Base-by-base conservation (phyloP, 345 rosid species). In the Pistacia vera region DNA sequence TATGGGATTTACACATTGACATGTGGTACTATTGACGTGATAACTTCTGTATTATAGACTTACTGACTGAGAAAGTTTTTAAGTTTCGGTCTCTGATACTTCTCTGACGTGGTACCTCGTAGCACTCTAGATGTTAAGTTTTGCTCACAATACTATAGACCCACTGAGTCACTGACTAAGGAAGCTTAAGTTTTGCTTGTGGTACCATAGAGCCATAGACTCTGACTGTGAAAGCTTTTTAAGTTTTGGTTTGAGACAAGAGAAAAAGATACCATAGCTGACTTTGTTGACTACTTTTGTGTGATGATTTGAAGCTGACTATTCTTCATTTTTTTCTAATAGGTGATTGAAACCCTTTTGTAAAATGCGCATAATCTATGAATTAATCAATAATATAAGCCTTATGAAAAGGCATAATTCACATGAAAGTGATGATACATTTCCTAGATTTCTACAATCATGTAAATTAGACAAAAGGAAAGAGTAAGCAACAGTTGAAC, bases 381-480 rank as follows among this genome's bases (percentile, higher is more conserved):
- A 14, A 76, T 28, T 59, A 73, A 41, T 64, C 54, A 69, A 28
- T 51, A 30, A 41, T 52, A 10, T 51, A 54, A 14, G 62, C 22
- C 33, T 30, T 2, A 56, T 33, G 58, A 57, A 52, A 72, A 56
- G 80, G 70, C 4, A 22, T 49, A 46, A 13, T 61, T 61, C 83
- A 75, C 85, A 68, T 79, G 83, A 81, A 71, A 77, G 77, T 71
- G 75, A 35, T 73, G 61, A 77, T 76, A 49, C 74, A 69, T 69
- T 71, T 30, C 78, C 77, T 75, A 48, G 83, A 76, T 64, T 79
- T 78, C 81, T 69, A 67, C 81, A 77, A 74, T 46, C 79, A 82
- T 48, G 48, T 70, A 72, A 28, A 41, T 51, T 64, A 46, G 58
- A 75, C 63, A 75, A 71, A 76, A 59, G 51, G 22, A 8, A 8